These are phyloP conservation scores for Porogramme epimiltina DNA, from an alignment of 1,284 basidiomycete genomes.

Conservation along the genomic window DNA sequence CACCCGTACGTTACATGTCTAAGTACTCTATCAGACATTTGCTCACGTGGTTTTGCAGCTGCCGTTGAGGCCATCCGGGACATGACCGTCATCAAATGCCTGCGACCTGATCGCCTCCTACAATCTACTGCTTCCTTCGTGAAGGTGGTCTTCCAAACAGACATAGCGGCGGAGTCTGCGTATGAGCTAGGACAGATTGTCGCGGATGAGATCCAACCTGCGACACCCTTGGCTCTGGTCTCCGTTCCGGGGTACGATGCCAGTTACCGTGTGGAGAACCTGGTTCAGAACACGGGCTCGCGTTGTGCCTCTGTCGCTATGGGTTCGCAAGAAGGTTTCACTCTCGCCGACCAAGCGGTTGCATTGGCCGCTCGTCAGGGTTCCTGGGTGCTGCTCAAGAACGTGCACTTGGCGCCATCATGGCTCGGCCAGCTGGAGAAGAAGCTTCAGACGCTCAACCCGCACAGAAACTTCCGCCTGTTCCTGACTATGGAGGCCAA, in stretches of 20 bases:
- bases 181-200: conserved; percentile 83
- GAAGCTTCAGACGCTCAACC: conserved; percentile 90
- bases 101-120: conserved; percentile 87
- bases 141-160: conserved; percentile 73
- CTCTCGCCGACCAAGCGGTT: conserved; percentile 92
- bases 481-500: conserved; percentile 98
- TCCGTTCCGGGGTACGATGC: conserved; percentile 98
- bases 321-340: conserved; percentile 98
- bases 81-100: conserved; percentile 83
- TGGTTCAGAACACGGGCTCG: conserved; percentile 75
- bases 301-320: conserved; percentile 90
- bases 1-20: conserved; percentile 55
- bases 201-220: conserved; percentile 73
- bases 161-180: conserved; percentile 70
- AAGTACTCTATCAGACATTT: conserved; percentile 4
- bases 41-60: conserved; percentile 41
- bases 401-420: conserved; percentile 90
- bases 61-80: conserved; percentile 74
- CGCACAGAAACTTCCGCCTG: conserved; percentile 88
- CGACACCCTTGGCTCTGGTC: conserved; percentile 86
- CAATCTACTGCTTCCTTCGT: conserved; percentile 83
- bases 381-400: conserved; percentile 94
- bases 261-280: conserved; percentile 90
- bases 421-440: conserved; percentile 97
- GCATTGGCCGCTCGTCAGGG: conserved; percentile 88